These are phyloP conservation scores for Cutaneotrichosporon sp. DNA, from an alignment of 1,284 basidiomycete genomes.

Conservation along the genomic window DNA sequence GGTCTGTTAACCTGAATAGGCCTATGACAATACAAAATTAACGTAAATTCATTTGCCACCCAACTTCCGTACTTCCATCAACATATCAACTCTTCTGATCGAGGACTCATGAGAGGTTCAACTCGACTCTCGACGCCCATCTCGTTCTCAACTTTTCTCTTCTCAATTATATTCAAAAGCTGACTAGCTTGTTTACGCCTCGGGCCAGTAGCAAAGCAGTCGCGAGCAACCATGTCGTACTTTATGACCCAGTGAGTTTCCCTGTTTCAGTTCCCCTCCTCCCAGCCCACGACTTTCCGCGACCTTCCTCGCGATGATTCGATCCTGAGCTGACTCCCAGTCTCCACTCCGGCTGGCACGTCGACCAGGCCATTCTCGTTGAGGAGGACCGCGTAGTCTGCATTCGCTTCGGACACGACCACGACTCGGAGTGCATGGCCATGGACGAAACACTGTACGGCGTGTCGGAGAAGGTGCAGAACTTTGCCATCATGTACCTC, in stretches of 20 bases:
- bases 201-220: background rate
- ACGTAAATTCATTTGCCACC: background rate
- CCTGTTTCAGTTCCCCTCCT: too few species aligned
- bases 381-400: conserved; percentile 96
- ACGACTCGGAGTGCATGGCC: conserved; percentile 93
- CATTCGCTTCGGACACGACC: conserved; percentile 92
- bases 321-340: conserved; percentile 21
- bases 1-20: too few species aligned
- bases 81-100: too few species aligned
- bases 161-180: background rate
- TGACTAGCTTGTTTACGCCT: too few species aligned
- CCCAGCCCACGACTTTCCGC: background rate
- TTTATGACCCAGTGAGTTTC: conserved; percentile 50
- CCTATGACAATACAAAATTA: background rate
- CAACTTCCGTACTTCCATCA: background rate
- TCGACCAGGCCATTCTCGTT: conserved; percentile 91
- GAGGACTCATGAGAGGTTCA: too few species aligned
- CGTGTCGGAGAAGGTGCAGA: conserved; percentile 92
- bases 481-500: conserved; percentile 95
- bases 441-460: conserved; percentile 97
- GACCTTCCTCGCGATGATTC: too few species aligned
- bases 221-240: conserved; percentile 47
- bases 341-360: conserved; percentile 92
- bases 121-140: too few species aligned
- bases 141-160: background rate